Evolutionary conservation across 441 rosid species (phyloP), one percentile per base, ranked within the genome.

Genomic region (Erodium moschatum): DNA sequence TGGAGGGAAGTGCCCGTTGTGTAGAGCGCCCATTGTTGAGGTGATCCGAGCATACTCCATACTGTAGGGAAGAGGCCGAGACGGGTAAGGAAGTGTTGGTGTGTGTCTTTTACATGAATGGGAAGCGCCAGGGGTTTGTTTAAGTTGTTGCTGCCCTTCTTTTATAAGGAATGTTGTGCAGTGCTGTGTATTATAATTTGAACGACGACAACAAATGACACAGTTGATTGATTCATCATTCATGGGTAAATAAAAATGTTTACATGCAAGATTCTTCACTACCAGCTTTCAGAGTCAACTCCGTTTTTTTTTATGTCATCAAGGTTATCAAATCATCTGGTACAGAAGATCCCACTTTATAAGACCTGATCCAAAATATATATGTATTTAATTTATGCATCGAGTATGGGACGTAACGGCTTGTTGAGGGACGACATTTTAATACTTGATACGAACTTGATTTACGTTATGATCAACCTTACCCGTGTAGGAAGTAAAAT

Each of bases 11-110:
- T 94, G 99, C 79, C 99, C 99, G 0, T 71, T 94, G 74, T 94
- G 99, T 74, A 81, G 99, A 73, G 99, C 99, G 29, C 97, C 97
- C 0, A 94, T 94, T 33, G 82, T 85, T 1, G 97, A 94, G 85
- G 99, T 89, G 67, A 84, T 94, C 74, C 84, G 92, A 71, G 99
- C 99, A 31, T 94, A 91, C 87, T 91, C 98, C 15, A 88, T 93
- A 84, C 77, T 88, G 81, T 93, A 88, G 82, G 74, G 74, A 31
- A 44, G 38, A 33, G 38, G 38, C 38, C 5, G 6, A 33, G 48
- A 42, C 12, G 9, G 48, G 48, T 38, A 18, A 67, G 40, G 64
- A 52, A 75, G 67, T 42, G 78, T 46, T 48, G n/a, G 24, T 38
- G 50, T 24, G 18, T 42, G 48, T 64, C 18, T 19, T 64, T 58